Conservation (phyloP, 2,329 filamentous ascomycete species). For the Alternaria sp. region DNA sequence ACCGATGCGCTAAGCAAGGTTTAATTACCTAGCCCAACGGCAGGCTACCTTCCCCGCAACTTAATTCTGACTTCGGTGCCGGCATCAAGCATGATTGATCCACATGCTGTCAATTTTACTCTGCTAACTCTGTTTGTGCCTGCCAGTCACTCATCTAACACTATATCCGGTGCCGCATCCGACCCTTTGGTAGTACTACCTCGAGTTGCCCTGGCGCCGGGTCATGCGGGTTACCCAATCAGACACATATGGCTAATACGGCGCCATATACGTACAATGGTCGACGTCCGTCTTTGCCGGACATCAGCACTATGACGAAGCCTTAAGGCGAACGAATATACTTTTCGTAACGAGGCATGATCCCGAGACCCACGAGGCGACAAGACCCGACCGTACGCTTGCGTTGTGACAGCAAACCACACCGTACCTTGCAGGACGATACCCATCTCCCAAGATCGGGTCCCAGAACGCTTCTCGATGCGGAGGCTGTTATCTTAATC, state of each 20-base stretch:
- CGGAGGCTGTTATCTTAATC: not conserved
- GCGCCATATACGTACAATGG: not conserved
- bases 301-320: not conserved
- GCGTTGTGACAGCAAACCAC: not conserved
- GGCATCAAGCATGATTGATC: not conserved
- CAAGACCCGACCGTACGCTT: not conserved
- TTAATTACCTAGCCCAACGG: not conserved
- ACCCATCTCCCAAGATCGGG: not conserved
- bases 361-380: not conserved
- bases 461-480: not conserved
- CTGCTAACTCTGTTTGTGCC: not conserved
- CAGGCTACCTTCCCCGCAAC: slow-evolving; percentile 5
- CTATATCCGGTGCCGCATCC: not conserved
- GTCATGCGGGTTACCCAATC: not conserved
- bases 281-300: not conserved
- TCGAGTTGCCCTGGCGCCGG: not conserved
- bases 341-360: not conserved
- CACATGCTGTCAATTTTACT: not conserved
- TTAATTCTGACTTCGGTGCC: not conserved
- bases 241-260: not conserved
- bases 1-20: slow-evolving; percentile 3
- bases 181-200: slow-evolving; percentile 1
- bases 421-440: not conserved
- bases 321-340: not conserved
- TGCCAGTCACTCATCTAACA: not conserved